Base-by-base conservation (phyloP, 1,284 basidiomycete species). In the Cutaneotrichosporon sp. region DNA sequence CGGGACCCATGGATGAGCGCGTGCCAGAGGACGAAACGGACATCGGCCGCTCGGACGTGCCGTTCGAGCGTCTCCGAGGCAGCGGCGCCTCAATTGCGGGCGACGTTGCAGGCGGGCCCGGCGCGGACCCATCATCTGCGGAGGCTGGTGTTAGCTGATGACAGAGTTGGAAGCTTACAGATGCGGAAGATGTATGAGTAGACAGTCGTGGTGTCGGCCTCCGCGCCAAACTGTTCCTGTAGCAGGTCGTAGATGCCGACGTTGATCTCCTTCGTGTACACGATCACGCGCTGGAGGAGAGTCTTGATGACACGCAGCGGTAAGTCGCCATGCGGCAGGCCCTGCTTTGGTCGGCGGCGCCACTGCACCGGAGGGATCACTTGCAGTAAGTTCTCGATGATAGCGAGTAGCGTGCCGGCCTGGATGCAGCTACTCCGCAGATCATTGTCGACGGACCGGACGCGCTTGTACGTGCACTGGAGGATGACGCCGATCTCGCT, bases 381-480 rank as follows among this genome's bases (percentile, higher is more conserved):
- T 76, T 94, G 90, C 58, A 99, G 79, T 81, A 99, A 98, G 68
- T 92, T 88, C 77, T 99, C 97, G 65, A 99, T 89, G 10, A 95
- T 90, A n/a, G 89, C 89, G 75, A 99, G 90, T 22, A 99, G 82
- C 69, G 92, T 90, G 18, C 92, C 89, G 21, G 94, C 89, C 76
- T 92, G 89, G 52, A 99, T 83, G 32, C 87, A 84, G 7, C 87
- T 84, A 61, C 92, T 90, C 68, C 87, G 86, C 53, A 99, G 84
- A 76, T 96, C 92, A 71, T 93, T 90, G 16, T 94, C 93, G 55
- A 98, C 91, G 69, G 92, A 93, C 70, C 96, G 87, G 10, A 94
- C 94, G 60, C 98, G 84, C 82, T 99, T 99, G 97, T 97, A 99
- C 38, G 99, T 87, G 80, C 97, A 99, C 84, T 99, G 99, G 72